phyloP scores from a whole-genome alignment of 768 basidiomycete genomes.

The Rubroboletus pulcherrimus region DNA sequence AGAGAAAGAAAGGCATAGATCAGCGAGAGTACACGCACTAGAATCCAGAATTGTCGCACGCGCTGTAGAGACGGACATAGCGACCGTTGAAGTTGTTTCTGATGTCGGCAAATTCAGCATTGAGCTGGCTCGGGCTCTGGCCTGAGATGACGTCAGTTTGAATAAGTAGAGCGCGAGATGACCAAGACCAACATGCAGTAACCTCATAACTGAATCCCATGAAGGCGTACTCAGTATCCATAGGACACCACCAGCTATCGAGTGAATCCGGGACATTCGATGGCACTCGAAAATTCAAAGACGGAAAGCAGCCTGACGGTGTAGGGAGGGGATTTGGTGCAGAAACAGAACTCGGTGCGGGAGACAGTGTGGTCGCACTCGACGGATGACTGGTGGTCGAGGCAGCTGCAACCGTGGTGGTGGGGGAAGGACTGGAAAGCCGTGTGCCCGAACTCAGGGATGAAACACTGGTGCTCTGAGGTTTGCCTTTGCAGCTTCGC shows the following conservation, averaged over 20 bases:
- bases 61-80: slow-evolving; percentile 54
- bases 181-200: slow-evolving; percentile 46
- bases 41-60: slow-evolving; percentile 38
- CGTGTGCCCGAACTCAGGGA: neutral
- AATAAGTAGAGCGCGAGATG: neutral
- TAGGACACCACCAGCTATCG: slow-evolving; percentile 62
- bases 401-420: neutral
- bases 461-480: neutral
- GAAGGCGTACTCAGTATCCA: slow-evolving; percentile 66
- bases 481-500: slow-evolving; percentile 5
- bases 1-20: slow-evolving; percentile 14
- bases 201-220: slow-evolving; percentile 77
- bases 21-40: slow-evolving; percentile 26
- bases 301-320: slow-evolving; percentile 34
- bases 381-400: neutral
- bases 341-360: neutral
- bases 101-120: slow-evolving; percentile 58
- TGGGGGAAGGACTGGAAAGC: neutral
- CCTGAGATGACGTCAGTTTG: slow-evolving; percentile 36
- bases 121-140: slow-evolving; percentile 49
- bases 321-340: neutral
- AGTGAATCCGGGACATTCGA: slow-evolving; percentile 40
- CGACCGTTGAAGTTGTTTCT: slow-evolving; percentile 55
- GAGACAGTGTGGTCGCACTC: neutral
- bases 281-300: slow-evolving; percentile 54